Base-by-base conservation (phyloP, 2,329 filamentous ascomycete species). In the Diaporthe citri region DNA sequence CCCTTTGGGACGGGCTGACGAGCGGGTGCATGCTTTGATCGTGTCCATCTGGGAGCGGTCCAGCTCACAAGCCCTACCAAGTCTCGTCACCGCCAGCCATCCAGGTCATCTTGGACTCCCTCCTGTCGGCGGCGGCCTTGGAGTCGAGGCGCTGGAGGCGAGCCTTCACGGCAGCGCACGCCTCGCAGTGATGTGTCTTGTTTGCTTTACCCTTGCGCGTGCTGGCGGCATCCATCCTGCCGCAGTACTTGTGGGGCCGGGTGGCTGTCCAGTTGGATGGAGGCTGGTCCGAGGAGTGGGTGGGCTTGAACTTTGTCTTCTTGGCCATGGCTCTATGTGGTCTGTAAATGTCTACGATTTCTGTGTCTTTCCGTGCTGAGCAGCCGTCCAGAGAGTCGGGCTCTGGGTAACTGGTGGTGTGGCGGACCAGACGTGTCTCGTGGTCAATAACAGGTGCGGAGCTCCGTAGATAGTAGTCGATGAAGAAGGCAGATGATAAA, bases 231-330 rank as follows among this genome's bases (percentile, higher is more conserved):
- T 76, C 75, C 75, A 76, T 73, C 69, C 57, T 75, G 10, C 73
- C 73, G 41, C 75, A 76, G 72, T 69, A 76, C 25, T 76, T 76
- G 75, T 76, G 75, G 1, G 75, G 69, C 1, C 75, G 72, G 13
- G 51, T 66, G 55, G 73, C 73, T 2, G 75, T 76, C 75, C 75
- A 76, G 62, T 72, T 75, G 60, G 64, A 22, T 2, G 75, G 75
- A 0, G 56, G 28, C 62, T 72, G 57, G 60, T 73, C 73, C 13
- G 55, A 57, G 7, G 73, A 59, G n/a, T 55, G 36, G 39, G 56
- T 67, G 7, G 56, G 55, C 75, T 80, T 82, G 62, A 81, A 79
- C 59, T 79, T 78, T 6, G 81, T 79, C 71, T 79, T 79, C 56
- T 74, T 79, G 71, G 60, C 69, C 75, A 75, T 76, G 36, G 15